These are phyloP conservation scores for Fonsecaea erecta DNA, from an alignment of 2,329 filamentous ascomycete species.

Conservation along the genomic window DNA sequence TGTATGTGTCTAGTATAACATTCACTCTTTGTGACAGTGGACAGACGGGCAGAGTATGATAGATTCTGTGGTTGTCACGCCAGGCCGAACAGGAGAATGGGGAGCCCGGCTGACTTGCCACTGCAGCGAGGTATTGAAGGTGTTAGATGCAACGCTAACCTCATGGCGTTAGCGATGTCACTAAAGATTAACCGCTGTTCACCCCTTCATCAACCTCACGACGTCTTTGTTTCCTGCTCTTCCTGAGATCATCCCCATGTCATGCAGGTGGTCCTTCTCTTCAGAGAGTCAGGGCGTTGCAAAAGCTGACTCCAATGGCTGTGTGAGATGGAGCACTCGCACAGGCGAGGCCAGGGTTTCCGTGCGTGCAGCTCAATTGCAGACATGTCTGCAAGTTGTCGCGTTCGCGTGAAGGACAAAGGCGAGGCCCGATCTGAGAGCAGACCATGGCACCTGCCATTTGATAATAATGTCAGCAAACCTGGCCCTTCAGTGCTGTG, in stretches of 20 bases:
- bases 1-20: not conserved
- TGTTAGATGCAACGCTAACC: slow-evolving; percentile 15
- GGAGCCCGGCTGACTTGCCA: not conserved
- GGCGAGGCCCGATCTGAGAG: not conserved
- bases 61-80: not conserved
- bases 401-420: not conserved
- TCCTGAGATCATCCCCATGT: not conserved
- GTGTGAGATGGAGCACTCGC: not conserved
- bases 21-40: not conserved
- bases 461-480: slow-evolving; percentile 1
- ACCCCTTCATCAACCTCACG: slow-evolving; percentile 2
- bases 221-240: slow-evolving; percentile 1
- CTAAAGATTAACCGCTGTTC: not conserved
- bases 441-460: not conserved
- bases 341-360: not conserved
- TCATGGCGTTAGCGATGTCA: slow-evolving; percentile 3
- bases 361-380: not conserved
- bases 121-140: not conserved
- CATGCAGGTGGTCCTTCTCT: not conserved
- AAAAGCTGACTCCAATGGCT: not conserved
- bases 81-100: not conserved
- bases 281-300: not conserved
- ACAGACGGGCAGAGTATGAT: not conserved
- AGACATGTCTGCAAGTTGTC: slow-evolving; percentile 2
- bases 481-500: not conserved